These are phyloP conservation scores for Cyberlindnera mycetangii DNA, from an alignment of 805 yeast species.

Conservation along the genomic window DNA sequence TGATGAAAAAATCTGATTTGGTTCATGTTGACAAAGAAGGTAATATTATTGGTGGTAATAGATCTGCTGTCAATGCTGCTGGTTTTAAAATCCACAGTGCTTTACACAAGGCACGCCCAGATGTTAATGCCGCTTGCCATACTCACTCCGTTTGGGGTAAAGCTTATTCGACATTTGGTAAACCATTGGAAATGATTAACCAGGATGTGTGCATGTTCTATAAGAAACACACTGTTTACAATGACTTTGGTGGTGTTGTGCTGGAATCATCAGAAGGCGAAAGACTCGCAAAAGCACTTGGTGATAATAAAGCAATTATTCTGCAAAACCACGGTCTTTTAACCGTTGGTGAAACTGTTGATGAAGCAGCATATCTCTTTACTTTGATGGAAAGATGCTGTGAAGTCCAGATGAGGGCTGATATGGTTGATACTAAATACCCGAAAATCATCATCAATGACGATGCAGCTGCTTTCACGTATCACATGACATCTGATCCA, in stretches of 20 bases:
- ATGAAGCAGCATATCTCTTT: conserved; percentile 70
- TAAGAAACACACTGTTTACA: conserved; percentile 62
- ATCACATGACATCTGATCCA: conserved; percentile 56
- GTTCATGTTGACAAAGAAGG: conserved; percentile 64
- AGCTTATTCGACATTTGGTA: conserved; percentile 63
- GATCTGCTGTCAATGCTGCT: conserved; percentile 57
- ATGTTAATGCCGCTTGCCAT: conserved; percentile 70
- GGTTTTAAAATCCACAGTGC: conserved; percentile 72
- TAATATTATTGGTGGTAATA: conserved; percentile 57
- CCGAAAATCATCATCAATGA: conserved; percentile 46
- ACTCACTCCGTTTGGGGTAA: conserved; percentile 65
- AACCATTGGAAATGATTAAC: conserved; percentile 71
- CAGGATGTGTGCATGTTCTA: conserved; percentile 74
- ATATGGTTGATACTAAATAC: conserved; percentile 41
- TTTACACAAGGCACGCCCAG: conserved; percentile 65
- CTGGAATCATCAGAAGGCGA: conserved; percentile 61
- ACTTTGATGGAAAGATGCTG: conserved; percentile 62
- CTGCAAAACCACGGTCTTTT: conserved; percentile 72
- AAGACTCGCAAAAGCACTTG: conserved; percentile 58
- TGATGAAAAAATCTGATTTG: conserved; percentile 58
- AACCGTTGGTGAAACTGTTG: conserved; percentile 68
- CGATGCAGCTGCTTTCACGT: conserved; percentile 67
- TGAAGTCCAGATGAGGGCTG: conserved; percentile 62
- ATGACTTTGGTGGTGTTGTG: conserved; percentile 77
- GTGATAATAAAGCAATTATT: conserved; percentile 51